Conservation (phyloP, 202 grass and related monocot genomes). For the Setaria italica region DNA sequence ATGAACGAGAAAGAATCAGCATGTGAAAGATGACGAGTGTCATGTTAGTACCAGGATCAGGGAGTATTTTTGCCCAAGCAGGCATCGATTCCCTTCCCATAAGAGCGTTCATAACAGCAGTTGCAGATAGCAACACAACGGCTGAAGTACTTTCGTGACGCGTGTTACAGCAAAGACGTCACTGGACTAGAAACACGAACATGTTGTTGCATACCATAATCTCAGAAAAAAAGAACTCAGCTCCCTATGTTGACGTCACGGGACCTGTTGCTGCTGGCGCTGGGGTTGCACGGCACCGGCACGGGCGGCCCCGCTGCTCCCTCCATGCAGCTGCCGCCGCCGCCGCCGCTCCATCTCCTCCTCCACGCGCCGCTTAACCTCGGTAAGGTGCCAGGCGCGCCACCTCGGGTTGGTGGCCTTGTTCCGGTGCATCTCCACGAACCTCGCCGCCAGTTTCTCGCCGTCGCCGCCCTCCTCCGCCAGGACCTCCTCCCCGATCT, state of each 20-base stretch:
- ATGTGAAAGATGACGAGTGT: too few species aligned
- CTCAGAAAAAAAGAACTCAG: neutral
- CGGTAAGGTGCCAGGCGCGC: neutral
- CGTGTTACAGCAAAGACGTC: neutral
- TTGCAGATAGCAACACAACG: too few species aligned
- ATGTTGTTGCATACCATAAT: too few species aligned
- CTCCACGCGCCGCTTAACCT: too few species aligned
- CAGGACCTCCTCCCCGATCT: slow-evolving; percentile 42
- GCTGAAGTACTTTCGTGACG: too few species aligned
- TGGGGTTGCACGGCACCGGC: neutral
- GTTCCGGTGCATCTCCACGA: slow-evolving; percentile 61
- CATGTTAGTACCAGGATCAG: too few species aligned
- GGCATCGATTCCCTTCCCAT: too few species aligned
- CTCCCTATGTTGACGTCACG: neutral
- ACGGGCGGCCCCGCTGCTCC: neutral
- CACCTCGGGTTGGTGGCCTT: slow-evolving; percentile 19
- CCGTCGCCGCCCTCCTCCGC: neutral
- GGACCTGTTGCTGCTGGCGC: neutral
- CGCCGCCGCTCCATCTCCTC: neutral
- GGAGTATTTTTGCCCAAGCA: too few species aligned
- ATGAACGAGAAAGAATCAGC: too few species aligned
- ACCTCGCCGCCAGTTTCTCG: slow-evolving; percentile 8
- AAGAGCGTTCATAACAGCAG: too few species aligned
- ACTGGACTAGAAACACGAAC: too few species aligned
- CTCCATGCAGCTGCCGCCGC: neutral